Base-by-base conservation (phyloP, 208 protist genomes). In the Wallacemonas sp. region DNA sequence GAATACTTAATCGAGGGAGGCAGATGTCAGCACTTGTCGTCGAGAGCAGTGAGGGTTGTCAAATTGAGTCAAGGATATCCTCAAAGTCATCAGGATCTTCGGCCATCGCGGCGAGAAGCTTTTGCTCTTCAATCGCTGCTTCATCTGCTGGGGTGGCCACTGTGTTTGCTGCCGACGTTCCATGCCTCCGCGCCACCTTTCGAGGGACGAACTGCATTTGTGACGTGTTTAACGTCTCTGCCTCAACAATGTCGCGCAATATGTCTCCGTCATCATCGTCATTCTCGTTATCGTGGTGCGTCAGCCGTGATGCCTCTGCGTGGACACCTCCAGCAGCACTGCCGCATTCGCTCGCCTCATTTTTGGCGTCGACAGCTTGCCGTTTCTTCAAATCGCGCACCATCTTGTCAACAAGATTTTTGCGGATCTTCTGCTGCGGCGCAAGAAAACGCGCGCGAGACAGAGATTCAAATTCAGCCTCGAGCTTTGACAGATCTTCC, bases 381-480 rank as follows among this genome's bases (percentile, higher is more conserved):
- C 30, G n/a, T 53, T 26, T 36, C 32, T 21, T 62, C 19, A 83
- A 60, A 24, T 78, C 77, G 17, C n/a, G 34, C 30, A 90, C 34
- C 78, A 90, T 86, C 13, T 73, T 58, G 6, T 71, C 54, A 1
- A 93, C 83, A 17, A 88, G 60, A 6, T 78, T 71, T 65, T 93
- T 89, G 36, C 83, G 48, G 64, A 88, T 81, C 17, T 78, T 81
- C 72, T 93, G 87, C 30, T 81, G 83, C 10, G 87, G 83, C n/a
- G 83, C 27, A 17, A 89, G 59, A 71, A 93, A 93, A 1, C 21
- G 53, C 15, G 87, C 87, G 27, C 72, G 41, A 9, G 71, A 63
- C 12, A 93, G 33, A 37, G 73, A 80, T 0, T 79, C 78, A 19
- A 93, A 36, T 34, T 93, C 83, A 3, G n/a, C 38, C 19, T 54